Evolutionary conservation across 1,284 basidiomycete species (phyloP), one percentile per base, ranked within the genome.

Genomic region (Cryptococcus hybrid): DNA sequence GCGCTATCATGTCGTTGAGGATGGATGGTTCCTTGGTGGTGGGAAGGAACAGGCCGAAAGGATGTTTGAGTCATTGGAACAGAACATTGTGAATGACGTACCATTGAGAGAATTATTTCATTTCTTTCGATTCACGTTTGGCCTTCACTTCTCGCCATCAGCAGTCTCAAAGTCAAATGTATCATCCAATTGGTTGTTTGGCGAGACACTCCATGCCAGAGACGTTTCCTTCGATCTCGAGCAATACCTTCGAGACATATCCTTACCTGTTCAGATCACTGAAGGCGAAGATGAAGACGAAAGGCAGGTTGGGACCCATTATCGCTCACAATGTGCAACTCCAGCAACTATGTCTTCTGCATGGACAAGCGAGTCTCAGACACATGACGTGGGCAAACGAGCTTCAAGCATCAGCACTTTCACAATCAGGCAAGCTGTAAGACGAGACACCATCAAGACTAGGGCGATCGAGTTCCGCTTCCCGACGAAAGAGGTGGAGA

Each of bases 181-280:
- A 12, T 11, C 30, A 15, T 15, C 38, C 34, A n/a, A 30, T 30
- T 24, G 24, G 24, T 24, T 24, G 24, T 24, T 24, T 36, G 36
- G 40, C 37, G 11, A 40, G 52, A 38, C 5, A 15, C 42, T 42
- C 15, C 42, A 47, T 43, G 4, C 30, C 6, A 46, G 55, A 5
- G 58, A 50, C 24, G 49, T 51, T 6, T 57, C 68, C 6, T 69
- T 71, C 51, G 70, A 74, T 54, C 57, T 74, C 5, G 72, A 72
- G n/a, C 61, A 66, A 46, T 74, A 71, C 52, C 55, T 71, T 37
- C 57, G 55, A 11, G 68, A 69, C 43, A 62, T 71, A 24, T 47
- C 56, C 18, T 49, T 50, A 36, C 52, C 54, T 48, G 9, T 47
- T 8, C 45, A 11, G 15, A 13, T 15, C 48, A 38, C 46, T 15